Evolutionary conservation across 148 eudicot species (phyloP), one percentile per base, ranked within the genome.

Genomic region (Drosera capensis): DNA sequence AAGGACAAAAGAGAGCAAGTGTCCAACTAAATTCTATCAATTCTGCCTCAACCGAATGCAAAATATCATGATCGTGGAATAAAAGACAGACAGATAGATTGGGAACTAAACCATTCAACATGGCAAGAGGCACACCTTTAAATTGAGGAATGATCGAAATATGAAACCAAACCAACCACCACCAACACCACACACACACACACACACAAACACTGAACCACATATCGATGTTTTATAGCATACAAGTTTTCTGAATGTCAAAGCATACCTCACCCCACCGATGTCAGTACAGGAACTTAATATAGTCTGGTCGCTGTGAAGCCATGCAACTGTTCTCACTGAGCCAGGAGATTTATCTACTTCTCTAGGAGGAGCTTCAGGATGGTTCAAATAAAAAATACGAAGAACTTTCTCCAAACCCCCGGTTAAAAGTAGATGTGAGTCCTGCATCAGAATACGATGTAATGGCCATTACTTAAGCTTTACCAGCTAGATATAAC

Each of bases 271-370:
- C 41, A 86, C 96, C 31, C 96, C 96, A 14, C 94, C 94, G 35
- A 64, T 76, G 61, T 88, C 96, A 44, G 79, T 65, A 45, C 83
- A 83, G 41, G 96, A 71, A 56, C 94, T 80, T 56, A 88, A 68
- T 46, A 88, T 88, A 36, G 86, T 88, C 63, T 83, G 96, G 57
- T 88, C 96, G 62, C 94, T 77, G 51, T 83, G 88, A 38, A 88
- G 86, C 86, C 94, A 88, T 36, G 83, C 71, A 62, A 88, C 72
- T 19, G 90, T 78, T 72, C 97, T 75, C 30, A 88, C 78, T n/a
- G 97, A 80, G 36, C 94, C 94, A 14, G 96, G 94, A 63, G 94
- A 77, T 38, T 75, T 80, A 36, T 88, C 92, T 46, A 80, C 75
- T 68, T 88, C 96, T 55, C 73, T 73, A 4, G 96, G 96, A 60